Conservation (phyloP, 768 basidiomycete genomes). For the Kwoniella sp. region DNA sequence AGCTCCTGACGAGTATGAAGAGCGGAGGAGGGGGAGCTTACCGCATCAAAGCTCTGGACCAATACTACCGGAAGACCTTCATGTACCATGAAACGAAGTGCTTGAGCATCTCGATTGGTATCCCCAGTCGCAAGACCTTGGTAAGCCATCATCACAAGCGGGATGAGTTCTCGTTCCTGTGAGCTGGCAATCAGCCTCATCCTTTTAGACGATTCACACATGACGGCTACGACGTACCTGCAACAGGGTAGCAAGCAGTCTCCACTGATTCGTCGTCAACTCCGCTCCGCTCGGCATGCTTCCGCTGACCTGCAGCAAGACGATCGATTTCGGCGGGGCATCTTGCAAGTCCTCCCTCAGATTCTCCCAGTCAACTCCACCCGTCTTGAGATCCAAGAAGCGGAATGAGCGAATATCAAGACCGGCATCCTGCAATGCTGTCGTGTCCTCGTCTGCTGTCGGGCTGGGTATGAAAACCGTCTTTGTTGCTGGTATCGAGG, state of each 20-base stretch:
- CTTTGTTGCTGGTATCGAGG: conserved; percentile 20
- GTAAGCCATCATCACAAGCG: conserved; percentile 47
- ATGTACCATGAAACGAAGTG: conserved; percentile 51
- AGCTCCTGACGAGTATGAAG: neutral
- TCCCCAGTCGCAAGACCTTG: conserved; percentile 53
- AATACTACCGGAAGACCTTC: conserved; percentile 51
- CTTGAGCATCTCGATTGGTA: conserved; percentile 48
- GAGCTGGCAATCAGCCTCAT: neutral
- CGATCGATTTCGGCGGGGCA: conserved; percentile 65
- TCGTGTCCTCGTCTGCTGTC: conserved; percentile 47
- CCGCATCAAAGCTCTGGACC: conserved; percentile 53
- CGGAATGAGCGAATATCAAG: conserved; percentile 45
- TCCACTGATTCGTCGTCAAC: conserved; percentile 48
- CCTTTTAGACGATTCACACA: neutral
- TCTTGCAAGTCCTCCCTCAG: conserved; percentile 60
- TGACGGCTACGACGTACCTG: conserved; percentile 34
- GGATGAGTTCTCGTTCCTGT: conserved; percentile 56
- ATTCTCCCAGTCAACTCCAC: conserved; percentile 52
- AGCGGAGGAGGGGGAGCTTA: conserved; percentile 32
- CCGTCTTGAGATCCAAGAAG: conserved; percentile 47
- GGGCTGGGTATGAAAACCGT: conserved; percentile 49
- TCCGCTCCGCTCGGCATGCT: conserved; percentile 60
- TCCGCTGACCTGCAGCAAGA: conserved; percentile 64
- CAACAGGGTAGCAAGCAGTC: conserved; percentile 48
- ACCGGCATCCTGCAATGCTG: conserved; percentile 46